Base-by-base conservation (phyloP, 345 rosid genomes). In the Ailanthus altissimus region DNA sequence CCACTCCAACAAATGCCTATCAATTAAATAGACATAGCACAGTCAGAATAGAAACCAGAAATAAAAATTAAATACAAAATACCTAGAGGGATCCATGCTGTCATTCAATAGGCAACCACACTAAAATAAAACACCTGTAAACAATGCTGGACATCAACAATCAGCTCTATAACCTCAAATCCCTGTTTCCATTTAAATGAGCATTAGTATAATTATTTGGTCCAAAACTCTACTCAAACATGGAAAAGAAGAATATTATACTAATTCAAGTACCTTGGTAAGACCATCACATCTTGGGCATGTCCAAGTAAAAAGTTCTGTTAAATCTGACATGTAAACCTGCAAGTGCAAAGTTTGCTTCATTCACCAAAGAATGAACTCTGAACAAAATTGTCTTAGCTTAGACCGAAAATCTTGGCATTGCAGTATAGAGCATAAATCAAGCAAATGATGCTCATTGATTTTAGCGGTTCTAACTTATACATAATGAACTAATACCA, bases 321-420 rank as follows among this genome's bases (percentile, higher is more conserved):
- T 81, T 82, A 93, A 82, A 82, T 91, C 99, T 54, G 97, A 91
- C 79, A 93, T 79, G 77, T 91, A 95, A 36, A 93, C 98, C 98
- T 91, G 86, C 83, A 80, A 70, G 63, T 0, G 43, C 58, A 72
- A 71, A 75, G 68, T 53, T 70, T 16, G 8, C 64, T 42, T 75
- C 72, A 82, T 51, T 60, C 28, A 62, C 72, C 60, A 23, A 36
- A 20, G 49, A 7, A 7, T 40, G 23, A 62, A 13, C 42, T 74
- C 21, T 20, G 7, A 61, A 74, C 4, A 18, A 5, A 20, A 32
- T 23, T 63, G 20, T 40, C 57, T 16, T 38, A 21, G 25, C 58
- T 18, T 36, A 59, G 45, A 46, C 51, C 25, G 15, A 59, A 50
- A 61, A 46, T 46, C 23, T 25, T 46, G 23, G 38, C 28, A 70